phyloP scores from a whole-genome alignment of 2,329 filamentous ascomycete genomes.

The Xylaria sp. region DNA sequence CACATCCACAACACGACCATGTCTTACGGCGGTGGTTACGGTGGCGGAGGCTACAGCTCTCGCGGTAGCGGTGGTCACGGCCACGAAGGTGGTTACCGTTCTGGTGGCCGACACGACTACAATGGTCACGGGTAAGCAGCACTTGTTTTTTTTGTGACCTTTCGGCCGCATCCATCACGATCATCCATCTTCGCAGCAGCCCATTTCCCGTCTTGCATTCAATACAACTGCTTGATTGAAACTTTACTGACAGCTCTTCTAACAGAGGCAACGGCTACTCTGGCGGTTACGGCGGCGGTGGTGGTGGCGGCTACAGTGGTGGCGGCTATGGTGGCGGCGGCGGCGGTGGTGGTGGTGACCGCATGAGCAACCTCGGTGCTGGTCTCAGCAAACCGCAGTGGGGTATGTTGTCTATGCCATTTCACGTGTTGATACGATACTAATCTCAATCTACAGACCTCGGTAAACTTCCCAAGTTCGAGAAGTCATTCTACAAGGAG shows the following conservation, averaged over 20 bases:
- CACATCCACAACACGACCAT: slow-evolving; percentile 39
- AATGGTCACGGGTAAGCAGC: slow-evolving; percentile 34
- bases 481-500: slow-evolving; percentile 99
- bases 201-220: background rate
- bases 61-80: slow-evolving; percentile 32
- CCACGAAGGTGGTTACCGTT: slow-evolving; percentile 24
- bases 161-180: background rate
- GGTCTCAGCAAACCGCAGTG: slow-evolving; percentile 83
- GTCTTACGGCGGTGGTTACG: slow-evolving; percentile 60
- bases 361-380: slow-evolving; percentile 87
- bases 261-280: slow-evolving; percentile 46
- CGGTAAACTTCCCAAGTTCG: slow-evolving; percentile 80
- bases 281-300: slow-evolving; percentile 44
- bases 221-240: background rate
- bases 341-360: slow-evolving; percentile 66
- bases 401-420: slow-evolving; percentile 54
- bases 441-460: slow-evolving; percentile 55
- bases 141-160: slow-evolving; percentile 1
- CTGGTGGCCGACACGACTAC: slow-evolving; percentile 36
- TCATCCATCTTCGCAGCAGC: background rate
- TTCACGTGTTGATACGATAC: slow-evolving; percentile 6
- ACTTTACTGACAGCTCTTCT: slow-evolving; percentile 36
- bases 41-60: slow-evolving; percentile 38
- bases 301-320: slow-evolving; percentile 46
- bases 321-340: slow-evolving; percentile 58